phyloP scores from a whole-genome alignment of 2,329 filamentous ascomycete genomes.

The Spiromastix sp. region DNA sequence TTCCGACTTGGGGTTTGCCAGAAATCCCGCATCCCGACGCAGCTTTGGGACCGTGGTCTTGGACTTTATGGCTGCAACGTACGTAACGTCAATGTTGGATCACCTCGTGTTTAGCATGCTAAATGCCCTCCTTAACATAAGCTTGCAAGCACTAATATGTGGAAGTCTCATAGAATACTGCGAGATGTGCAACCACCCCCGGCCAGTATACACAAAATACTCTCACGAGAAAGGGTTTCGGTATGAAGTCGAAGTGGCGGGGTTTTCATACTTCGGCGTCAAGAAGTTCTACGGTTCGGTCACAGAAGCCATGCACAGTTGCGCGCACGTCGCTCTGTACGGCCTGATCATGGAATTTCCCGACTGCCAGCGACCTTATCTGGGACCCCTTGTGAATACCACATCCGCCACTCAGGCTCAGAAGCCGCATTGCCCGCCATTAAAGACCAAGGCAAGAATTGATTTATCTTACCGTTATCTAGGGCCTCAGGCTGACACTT shows the following conservation, averaged over 20 bases:
- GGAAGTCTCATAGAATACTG: conserved; percentile 22
- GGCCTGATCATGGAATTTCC: conserved; percentile 1
- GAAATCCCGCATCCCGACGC: conserved; percentile 15
- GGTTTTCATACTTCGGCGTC: conserved; percentile 12
- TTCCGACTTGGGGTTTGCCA: conserved; percentile 20
- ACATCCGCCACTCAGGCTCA: too few relatives aligned
- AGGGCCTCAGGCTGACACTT: too few relatives aligned
- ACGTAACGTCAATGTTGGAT: too few relatives aligned
- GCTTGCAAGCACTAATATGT: too few relatives aligned
- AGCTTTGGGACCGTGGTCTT: conserved; percentile 16
- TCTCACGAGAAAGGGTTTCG: conserved; percentile 15
- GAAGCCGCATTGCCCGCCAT: too few relatives aligned
- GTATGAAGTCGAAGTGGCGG: conserved; percentile 18
- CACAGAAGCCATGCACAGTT: conserved; percentile 19
- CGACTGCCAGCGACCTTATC: too few relatives aligned
- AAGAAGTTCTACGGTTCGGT: conserved; percentile 14
- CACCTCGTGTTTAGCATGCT: too few relatives aligned
- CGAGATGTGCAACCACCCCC: conserved; percentile 10
- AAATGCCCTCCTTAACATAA: too few relatives aligned
- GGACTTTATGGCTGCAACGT: conserved; percentile 21
- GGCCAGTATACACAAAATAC: conserved; percentile 17
- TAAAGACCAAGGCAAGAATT: too few relatives aligned
- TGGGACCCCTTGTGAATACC: too few relatives aligned
- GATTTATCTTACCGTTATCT: too few relatives aligned
- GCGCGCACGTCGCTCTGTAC: conserved; percentile 21